These are phyloP conservation scores for Crotalaria pallida DNA, from an alignment of 306 rosid genomes.

Conservation along the genomic window DNA sequence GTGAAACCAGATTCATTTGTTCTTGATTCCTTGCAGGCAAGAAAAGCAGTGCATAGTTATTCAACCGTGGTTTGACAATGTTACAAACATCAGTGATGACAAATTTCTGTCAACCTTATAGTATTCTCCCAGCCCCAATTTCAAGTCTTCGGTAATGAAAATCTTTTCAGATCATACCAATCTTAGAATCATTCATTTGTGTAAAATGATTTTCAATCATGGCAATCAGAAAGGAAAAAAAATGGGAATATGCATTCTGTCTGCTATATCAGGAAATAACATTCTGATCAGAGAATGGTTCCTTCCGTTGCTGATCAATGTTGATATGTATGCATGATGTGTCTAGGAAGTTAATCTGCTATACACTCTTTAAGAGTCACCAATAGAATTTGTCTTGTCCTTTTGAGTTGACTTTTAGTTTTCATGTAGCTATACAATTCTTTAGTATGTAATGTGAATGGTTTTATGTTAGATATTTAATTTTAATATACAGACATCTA, in stretches of 20 bases:
- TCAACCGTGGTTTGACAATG: constrained; percentile 4
- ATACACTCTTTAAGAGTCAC: neutral
- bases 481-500: too few relatives aligned
- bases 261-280: neutral
- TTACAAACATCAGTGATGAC: neutral
- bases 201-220: neutral
- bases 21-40: constrained; percentile 36
- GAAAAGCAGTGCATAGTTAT: constrained; percentile 21
- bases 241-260: neutral
- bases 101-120: neutral
- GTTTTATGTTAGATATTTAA: neutral
- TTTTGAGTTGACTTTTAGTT: neutral
- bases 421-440: neutral
- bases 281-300: neutral
- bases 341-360: neutral
- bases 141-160: neutral
- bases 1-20: neutral
- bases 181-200: neutral
- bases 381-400: neutral
- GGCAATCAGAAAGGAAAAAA: neutral
- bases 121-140: neutral
- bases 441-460: neutral
- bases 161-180: neutral
- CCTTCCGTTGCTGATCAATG: neutral
- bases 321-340: neutral